Conservation (phyloP, 73 alveolate species). For the Stentor coeruleus region DNA sequence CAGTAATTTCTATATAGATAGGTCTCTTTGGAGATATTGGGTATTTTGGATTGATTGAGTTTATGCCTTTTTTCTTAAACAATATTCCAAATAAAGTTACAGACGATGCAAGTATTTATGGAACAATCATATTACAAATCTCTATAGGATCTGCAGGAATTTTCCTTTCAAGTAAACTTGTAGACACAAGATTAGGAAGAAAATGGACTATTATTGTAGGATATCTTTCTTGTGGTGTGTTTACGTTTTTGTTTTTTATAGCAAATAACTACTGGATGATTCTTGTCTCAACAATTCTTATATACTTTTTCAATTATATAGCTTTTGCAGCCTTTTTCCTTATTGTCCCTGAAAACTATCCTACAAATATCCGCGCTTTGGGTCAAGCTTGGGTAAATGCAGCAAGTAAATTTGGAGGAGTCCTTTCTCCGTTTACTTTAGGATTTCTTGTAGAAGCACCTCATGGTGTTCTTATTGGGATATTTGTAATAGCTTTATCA, state of each 20-base stretch:
- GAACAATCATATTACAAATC: not conserved
- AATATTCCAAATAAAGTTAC: not conserved
- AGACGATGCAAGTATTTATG: not conserved
- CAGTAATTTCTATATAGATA: not conserved
- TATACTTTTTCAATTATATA: not conserved
- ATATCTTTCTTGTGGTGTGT: not conserved
- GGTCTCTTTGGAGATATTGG: not conserved
- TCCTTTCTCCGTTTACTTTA: not conserved
- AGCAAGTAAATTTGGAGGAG: not conserved
- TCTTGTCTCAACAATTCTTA: not conserved
- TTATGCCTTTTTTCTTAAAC: not conserved
- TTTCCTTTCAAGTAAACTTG: not conserved
- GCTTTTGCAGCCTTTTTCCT: not conserved
- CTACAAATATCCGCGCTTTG: not conserved
- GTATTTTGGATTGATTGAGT: not conserved
- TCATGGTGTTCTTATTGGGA: too few species aligned
- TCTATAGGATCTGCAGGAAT: not conserved
- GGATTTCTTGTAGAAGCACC: not conserved
- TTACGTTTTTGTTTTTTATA: not conserved
- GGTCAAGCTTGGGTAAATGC: not conserved
- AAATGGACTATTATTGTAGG: not conserved
- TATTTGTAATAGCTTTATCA: too few species aligned
- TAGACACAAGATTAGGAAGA: not conserved
- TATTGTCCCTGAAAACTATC: not conserved
- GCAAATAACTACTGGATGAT: not conserved